Evolutionary conservation across 2,329 filamentous ascomycete genomes (phyloP).

Genomic region (Hyphodiscus sp.): DNA sequence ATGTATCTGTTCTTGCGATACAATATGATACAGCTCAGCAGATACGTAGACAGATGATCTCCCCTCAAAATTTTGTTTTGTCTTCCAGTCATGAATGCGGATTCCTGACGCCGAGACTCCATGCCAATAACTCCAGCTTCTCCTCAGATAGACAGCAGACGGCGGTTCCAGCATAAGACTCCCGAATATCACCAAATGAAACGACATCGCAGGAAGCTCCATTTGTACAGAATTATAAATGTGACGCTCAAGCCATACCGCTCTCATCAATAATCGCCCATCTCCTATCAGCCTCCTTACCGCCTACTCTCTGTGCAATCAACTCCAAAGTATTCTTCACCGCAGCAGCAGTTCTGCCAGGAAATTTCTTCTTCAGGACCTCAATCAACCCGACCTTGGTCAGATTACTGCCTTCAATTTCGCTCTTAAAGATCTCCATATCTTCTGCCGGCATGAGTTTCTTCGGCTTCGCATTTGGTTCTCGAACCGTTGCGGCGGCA

Average conservation of each 20-base stretch:
- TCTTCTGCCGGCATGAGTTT: constrained; percentile 23
- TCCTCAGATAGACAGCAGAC: too few species aligned
- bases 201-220: too few species aligned
- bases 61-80: too few species aligned
- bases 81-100: too few species aligned
- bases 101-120: too few species aligned
- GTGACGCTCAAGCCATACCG: neutral
- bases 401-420: constrained; percentile 63
- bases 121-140: too few species aligned
- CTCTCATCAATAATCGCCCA: constrained; percentile 19
- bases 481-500: neutral
- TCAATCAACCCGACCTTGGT: constrained; percentile 72
- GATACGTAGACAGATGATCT: too few species aligned
- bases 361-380: constrained; percentile 67
- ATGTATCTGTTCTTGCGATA: too few species aligned
- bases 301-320: constrained; percentile 57
- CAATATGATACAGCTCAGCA: too few species aligned
- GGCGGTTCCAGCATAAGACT: too few species aligned
- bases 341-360: constrained; percentile 60
- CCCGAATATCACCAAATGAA: too few species aligned
- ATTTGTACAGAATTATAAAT: too few species aligned
- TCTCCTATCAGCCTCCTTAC: constrained; percentile 35
- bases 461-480: constrained; percentile 16
- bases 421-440: constrained; percentile 51
- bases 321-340: constrained; percentile 64